Evolutionary conservation across 2,329 filamentous ascomycete genomes (phyloP).

Genomic region (Curvularia sp.): DNA sequence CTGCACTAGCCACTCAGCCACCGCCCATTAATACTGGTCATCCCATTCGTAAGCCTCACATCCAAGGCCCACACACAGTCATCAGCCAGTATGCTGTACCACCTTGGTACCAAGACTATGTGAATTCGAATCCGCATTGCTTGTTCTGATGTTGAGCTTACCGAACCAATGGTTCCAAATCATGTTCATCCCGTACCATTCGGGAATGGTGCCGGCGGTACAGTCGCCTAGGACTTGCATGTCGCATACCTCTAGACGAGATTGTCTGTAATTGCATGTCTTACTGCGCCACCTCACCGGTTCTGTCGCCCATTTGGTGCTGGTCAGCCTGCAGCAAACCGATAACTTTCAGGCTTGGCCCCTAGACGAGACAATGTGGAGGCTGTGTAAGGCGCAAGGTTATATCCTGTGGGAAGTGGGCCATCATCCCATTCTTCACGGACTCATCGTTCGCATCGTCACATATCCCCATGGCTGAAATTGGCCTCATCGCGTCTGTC

Average conservation of each 20-base stretch:
- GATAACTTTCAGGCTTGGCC: constrained; percentile 7
- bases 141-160: background rate
- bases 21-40: background rate
- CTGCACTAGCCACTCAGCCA: constrained; percentile 12
- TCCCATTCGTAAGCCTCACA: background rate
- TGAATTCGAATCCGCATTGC: background rate
- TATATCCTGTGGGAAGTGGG: background rate
- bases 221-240: background rate
- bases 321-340: constrained; percentile 8
- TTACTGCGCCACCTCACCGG: background rate
- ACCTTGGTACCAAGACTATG: background rate
- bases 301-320: background rate
- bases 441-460: constrained; percentile 6
- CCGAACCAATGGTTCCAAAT: background rate
- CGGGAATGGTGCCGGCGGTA: background rate
- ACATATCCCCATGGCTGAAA: constrained; percentile 16
- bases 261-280: background rate
- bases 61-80: background rate
- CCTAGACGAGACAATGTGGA: constrained; percentile 1
- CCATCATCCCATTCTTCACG: background rate
- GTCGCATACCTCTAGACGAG: background rate
- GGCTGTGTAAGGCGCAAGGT: constrained; percentile 18
- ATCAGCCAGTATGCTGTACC: no score
- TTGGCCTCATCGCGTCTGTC: constrained; percentile 15
- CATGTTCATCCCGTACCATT: background rate